Evolutionary conservation across 441 rosid genomes (phyloP).

Genomic region (Pelargonium citronellum): DNA sequence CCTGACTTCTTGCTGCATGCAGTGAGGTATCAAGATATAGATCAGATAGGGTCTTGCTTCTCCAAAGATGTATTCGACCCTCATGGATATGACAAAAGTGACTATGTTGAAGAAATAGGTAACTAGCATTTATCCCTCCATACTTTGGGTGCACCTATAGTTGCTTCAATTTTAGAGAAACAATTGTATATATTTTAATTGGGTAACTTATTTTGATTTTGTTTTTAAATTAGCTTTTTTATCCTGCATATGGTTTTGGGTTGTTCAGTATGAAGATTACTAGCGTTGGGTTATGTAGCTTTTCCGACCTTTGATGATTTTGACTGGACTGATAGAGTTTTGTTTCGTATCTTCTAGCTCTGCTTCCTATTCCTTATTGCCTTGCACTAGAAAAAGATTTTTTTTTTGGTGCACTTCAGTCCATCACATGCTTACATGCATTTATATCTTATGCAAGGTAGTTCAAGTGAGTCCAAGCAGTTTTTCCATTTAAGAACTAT

Average conservation of each 20-base stretch:
- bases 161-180: no score
- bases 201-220: background rate
- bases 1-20: constrained; percentile 93
- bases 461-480: background rate
- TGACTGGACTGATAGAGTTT: background rate
- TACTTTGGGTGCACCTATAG: no score
- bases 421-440: background rate
- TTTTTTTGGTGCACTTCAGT: background rate
- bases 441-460: constrained; percentile 4
- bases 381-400: background rate
- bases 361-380: background rate
- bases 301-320: background rate
- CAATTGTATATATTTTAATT: no score
- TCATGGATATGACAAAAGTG: constrained; percentile 80
- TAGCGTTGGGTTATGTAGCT: background rate
- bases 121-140: constrained; percentile 18
- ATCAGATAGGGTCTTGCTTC: constrained; percentile 91
- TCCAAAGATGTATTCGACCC: constrained; percentile 89
- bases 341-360: background rate
- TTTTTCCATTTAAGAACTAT: background rate
- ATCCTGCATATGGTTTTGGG: background rate
- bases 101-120: constrained; percentile 83
- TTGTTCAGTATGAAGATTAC: background rate
- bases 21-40: constrained; percentile 89
- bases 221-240: background rate